Base-by-base conservation (phyloP, 805 yeast species). In the Starmerella sp. region DNA sequence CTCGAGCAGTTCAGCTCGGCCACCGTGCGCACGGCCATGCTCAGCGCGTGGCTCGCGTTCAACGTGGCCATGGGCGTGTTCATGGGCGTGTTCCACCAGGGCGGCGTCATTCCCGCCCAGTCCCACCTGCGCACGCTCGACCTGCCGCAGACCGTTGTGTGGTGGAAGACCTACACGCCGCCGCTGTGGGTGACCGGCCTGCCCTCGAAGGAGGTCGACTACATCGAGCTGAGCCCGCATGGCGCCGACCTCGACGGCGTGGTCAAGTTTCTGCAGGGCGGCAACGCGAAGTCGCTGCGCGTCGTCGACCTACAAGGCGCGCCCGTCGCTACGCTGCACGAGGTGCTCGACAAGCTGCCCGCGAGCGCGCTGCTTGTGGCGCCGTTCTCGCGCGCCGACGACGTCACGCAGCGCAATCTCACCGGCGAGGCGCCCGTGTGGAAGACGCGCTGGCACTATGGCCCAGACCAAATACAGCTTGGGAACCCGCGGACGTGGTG, bases 91-190 rank as follows among this genome's bases (percentile, higher is more conserved):
- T 73, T 81, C 31, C 98, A 93, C 64, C 98, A 93, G 71, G 89
- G 91, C 42, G 99, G 99, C 1, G 79, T 93, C 0, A 71, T 91
- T 0, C 83, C 86, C 0, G 83, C 85, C 0, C 70, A 86, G 56
- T 59, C 58, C 3, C 59, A 60, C 50, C 53, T 69, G 14, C 61
- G 69, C 14, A 54, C 60, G 8, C 42, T 66, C 17, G 56, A 62
- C 3, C 51, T 60, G 22, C 66, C 69, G 3, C 53, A 67, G 3
- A 69, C 75, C 0, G 71, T 79, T 0, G 64, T 91, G 5, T 91
- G 95, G 88, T 91, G 97, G 97, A 81, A 88, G 67, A 88, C 96
- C 0, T 93, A 91, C 63, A 78, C 87, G 4, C 97, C 97, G 0
- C 97, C 98, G 3, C 77, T 87, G 5, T 93, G 96, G 95, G 67